Percentiles rank a stretch among this genome's conserved stretches.
phyloP scores from a whole-genome alignment of 106 monocot species.

The Allium sativum region DNA sequence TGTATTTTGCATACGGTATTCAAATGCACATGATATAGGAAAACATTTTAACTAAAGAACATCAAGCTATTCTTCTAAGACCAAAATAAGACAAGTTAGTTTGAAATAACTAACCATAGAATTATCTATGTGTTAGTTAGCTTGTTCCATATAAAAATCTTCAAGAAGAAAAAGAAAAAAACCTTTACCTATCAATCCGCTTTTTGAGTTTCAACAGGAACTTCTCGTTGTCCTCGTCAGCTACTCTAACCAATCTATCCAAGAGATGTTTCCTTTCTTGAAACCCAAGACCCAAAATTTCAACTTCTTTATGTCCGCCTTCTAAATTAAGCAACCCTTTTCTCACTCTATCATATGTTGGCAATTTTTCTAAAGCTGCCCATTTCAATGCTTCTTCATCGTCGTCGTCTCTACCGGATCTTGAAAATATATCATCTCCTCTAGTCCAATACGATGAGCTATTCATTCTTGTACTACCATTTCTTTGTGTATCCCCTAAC shows the following conservation, averaged over 20 bases:
- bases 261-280: conserved; percentile 36
- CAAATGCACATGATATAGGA: background rate
- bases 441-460: conserved; percentile 15
- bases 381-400: conserved; percentile 52
- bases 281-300: conserved; percentile 24
- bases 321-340: conserved; percentile 21
- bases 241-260: conserved; percentile 38
- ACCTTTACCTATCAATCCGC: conserved; percentile 44
- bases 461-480: conserved; percentile 11
- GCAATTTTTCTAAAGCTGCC: conserved; percentile 56
- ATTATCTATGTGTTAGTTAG: background rate
- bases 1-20: no score
- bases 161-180: background rate
- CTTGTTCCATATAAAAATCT: background rate
- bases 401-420: conserved; percentile 39
- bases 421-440: conserved; percentile 17
- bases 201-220: conserved; percentile 59
- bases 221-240: conserved; percentile 61
- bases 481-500: conserved; percentile 5
- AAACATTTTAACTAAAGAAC: background rate
- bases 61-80: no score
- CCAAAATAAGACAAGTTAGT: background rate
- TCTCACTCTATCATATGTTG: conserved; percentile 30
- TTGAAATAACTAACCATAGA: background rate
- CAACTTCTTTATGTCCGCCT: conserved; percentile 29